Evolutionary conservation across 495 filamentous ascomycete genomes (phyloP).

Genomic region (Daldinia bambusicola): DNA sequence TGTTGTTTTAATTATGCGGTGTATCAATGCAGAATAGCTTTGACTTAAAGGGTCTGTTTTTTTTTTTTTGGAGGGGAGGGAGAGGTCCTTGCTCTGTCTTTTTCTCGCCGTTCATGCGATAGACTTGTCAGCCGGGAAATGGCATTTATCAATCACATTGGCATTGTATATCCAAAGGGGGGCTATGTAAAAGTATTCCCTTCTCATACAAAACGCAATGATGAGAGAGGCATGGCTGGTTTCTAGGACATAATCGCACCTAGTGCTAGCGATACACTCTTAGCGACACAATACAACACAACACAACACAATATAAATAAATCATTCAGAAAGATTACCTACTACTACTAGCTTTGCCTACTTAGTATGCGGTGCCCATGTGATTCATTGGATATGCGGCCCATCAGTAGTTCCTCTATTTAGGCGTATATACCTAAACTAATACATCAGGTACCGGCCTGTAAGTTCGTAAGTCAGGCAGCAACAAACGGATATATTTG

Average conservation of each 20-base stretch:
- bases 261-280: not conserved
- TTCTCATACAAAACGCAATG: conserved; percentile 20
- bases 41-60: not conserved
- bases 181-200: conserved; percentile 31
- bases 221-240: not conserved
- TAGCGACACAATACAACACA: not conserved
- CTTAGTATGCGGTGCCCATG: not conserved
- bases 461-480: conserved; percentile 4
- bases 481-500: not conserved
- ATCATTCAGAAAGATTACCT: not conserved
- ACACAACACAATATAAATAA: not conserved
- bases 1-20: conserved; percentile 4
- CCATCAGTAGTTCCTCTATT: not conserved
- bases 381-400: conserved; percentile 1
- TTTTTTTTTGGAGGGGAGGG: conserved; percentile 5
- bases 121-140: conserved; percentile 24
- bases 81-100: conserved; percentile 15
- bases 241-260: conserved; percentile 9
- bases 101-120: conserved; percentile 29
- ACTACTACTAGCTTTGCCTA: not conserved
- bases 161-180: conserved; percentile 40
- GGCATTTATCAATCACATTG: conserved; percentile 13
- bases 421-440: not conserved
- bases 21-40: conserved; percentile 31
- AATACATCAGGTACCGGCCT: no score